Base-by-base conservation (phyloP, 2,329 filamentous ascomycete species). In the Arthrobotrys megalospora region DNA sequence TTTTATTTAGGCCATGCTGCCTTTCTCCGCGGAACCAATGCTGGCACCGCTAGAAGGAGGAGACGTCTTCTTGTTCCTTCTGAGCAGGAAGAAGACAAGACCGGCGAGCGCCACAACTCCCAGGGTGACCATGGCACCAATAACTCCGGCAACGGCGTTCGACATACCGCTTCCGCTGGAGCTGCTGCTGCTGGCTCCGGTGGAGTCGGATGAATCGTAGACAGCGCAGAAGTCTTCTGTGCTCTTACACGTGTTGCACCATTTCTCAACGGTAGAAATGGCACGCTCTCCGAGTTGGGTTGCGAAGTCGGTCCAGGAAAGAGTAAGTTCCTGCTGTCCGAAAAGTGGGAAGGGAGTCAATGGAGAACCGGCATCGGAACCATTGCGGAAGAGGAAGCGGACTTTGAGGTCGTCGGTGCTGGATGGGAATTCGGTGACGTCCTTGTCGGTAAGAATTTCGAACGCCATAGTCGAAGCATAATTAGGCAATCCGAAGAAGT, bases 401-500 rank as follows among this genome's bases (percentile, higher is more conserved):
- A 90, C 86, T 71, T 83, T 85, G 14, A 90, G 83, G 19, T 87
- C 84, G 34, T 86, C 76, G 81, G 36, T 52, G n/a, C 48, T 70
- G 14, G 52, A 34, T 34, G 80, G 80, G 52, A 81, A 80, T 16
- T 50, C 73, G 28, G 80, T 78, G 4, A 82, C 80, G 47, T 80
- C 65, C 11, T 84, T 83, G 38, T 86, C 83, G 16, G 89, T 89
- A 67, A 90, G 86, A 21, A 90, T 83, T 86, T 97, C 94, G 83
- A 96, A 94, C 5, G 87, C 87, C 89, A 97, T 93, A 80, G 90
- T 90, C 1, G 91, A 91, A 4, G 93, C 93, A 82, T 97, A 97
- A 85, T 94, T 91, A n/a, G 91, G 90, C 11, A 97, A 86, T 68
- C 92, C 92, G 76, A 86, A 90, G 86, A 97, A 97, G 83, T 92